These are phyloP conservation scores for Millerozyma miso DNA, from an alignment of 805 yeast species.

Conservation along the genomic window DNA sequence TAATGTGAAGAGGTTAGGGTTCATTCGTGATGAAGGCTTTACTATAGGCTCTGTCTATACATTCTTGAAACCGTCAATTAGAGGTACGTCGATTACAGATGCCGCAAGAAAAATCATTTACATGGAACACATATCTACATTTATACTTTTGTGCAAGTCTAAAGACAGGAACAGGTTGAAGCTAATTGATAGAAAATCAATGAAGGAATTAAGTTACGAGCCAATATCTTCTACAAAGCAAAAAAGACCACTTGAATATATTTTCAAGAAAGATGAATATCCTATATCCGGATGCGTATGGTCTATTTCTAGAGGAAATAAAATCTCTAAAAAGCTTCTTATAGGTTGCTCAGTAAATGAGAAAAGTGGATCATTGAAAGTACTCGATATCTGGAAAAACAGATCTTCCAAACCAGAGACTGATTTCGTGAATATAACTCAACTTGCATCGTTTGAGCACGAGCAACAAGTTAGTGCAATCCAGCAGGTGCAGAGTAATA, in stretches of 20 bases:
- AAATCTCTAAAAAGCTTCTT: conserved; percentile 33
- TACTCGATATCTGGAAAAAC: conserved; percentile 26
- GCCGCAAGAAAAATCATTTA: conserved; percentile 28
- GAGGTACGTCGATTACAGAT: conserved; percentile 30
- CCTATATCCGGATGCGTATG: conserved; percentile 33
- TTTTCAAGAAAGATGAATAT: conserved; percentile 24
- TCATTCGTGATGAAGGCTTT: conserved; percentile 35
- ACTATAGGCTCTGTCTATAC: conserved; percentile 22
- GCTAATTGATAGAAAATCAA: conserved; percentile 30
- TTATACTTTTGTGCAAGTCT: conserved; percentile 29
- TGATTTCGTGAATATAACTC: conserved; percentile 19
- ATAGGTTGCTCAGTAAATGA: conserved; percentile 21
- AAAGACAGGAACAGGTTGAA: conserved; percentile 23
- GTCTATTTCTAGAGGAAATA: conserved; percentile 27
- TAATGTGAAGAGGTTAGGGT: conserved; percentile 3
- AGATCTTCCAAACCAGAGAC: conserved; percentile 9
- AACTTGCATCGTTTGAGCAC: conserved; percentile 29
- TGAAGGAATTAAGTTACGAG: conserved; percentile 18
- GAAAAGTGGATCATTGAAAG: conserved; percentile 27
- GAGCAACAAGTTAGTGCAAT: conserved; percentile 30
- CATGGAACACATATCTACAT: conserved; percentile 23
- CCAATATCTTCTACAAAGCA: conserved; percentile 16
- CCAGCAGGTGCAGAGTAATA: conserved; percentile 27
- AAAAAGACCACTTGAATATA: conserved; percentile 6
- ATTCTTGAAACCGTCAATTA: conserved; percentile 19